Percentiles rank a stretch among this genome's conserved stretches.
Conservation (phyloP, 768 basidiomycete species). For the Suillus americanus region DNA sequence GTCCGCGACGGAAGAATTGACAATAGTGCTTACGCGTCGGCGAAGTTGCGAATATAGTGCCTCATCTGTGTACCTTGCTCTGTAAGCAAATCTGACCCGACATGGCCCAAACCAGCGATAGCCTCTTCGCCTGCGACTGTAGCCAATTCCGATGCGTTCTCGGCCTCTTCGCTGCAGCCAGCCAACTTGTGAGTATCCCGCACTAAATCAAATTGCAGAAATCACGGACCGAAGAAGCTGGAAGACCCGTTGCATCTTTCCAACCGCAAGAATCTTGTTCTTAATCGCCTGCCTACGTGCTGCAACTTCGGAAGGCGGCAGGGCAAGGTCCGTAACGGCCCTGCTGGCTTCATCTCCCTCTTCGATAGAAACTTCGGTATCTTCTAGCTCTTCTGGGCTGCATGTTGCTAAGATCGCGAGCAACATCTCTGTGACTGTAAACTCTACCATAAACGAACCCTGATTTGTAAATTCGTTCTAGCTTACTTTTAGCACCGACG, state of each 20-base stretch:
- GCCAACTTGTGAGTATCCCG: neutral
- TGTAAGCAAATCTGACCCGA: conserved; percentile 55
- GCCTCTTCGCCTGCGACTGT: conserved; percentile 34
- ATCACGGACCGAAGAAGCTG: conserved; percentile 75
- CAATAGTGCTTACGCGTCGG: conserved; percentile 61
- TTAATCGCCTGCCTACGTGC: conserved; percentile 77
- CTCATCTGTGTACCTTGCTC: conserved; percentile 62
- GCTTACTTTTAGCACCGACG: conserved; percentile 94
- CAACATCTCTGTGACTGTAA: conserved; percentile 92
- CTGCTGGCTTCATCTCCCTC: conserved; percentile 38
- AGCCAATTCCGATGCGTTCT: conserved; percentile 70
- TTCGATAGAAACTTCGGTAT: conserved; percentile 42
- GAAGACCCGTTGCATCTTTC: conserved; percentile 88
- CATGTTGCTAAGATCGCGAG: conserved; percentile 93
- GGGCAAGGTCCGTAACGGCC: conserved; percentile 24
- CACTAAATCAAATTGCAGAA: conserved; percentile 2
- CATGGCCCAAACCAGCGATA: conserved; percentile 25
- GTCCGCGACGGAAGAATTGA: neutral
- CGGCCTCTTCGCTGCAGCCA: conserved; percentile 66
- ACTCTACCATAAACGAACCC: neutral
- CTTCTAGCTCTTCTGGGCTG: conserved; percentile 87
- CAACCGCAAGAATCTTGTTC: conserved; percentile 92
- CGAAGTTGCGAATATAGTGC: conserved; percentile 67
- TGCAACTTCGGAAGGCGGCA: conserved; percentile 43
- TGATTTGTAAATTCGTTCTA: neutral